A percentile compares a stretch with the other conserved stretches of the same genome.
These are phyloP conservation scores for Talaromyces borbonicus DNA, from an alignment of 495 filamentous ascomycete species.

Conservation along the genomic window DNA sequence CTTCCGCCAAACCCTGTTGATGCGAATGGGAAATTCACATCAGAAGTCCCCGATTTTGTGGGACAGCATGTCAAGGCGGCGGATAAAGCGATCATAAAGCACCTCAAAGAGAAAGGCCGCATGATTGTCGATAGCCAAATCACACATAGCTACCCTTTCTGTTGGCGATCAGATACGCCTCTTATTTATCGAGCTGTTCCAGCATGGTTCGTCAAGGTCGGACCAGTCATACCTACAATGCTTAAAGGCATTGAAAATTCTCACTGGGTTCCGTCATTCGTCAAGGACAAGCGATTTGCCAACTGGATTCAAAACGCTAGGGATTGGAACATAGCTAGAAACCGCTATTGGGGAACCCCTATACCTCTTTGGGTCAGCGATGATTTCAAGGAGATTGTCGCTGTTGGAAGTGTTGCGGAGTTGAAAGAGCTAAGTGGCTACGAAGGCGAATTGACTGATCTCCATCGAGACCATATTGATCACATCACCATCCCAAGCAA, in stretches of 20 bases:
- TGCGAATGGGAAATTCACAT: constrained; percentile 70
- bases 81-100: constrained; percentile 89
- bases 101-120: constrained; percentile 71
- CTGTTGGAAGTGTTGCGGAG: constrained; percentile 77
- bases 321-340: constrained; percentile 95
- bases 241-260: constrained; percentile 79
- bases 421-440: constrained; percentile 82
- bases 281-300: constrained; percentile 85
- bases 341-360: constrained; percentile 96
- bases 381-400: constrained; percentile 76
- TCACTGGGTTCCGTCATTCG: constrained; percentile 87
- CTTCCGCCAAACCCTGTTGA: constrained; percentile 86
- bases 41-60: constrained; percentile 70
- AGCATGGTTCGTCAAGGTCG: constrained; percentile 90
- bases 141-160: constrained; percentile 92
- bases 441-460: constrained; percentile 73
- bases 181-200: constrained; percentile 92
- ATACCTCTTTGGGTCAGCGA: constrained; percentile 89
- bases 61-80: constrained; percentile 91
- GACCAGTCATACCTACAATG: constrained; percentile 80
- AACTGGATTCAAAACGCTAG: constrained; percentile 85
- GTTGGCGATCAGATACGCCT: constrained; percentile 90
- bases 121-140: constrained; percentile 83
- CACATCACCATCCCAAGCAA: constrained; percentile 93
- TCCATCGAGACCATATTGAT: constrained; percentile 93